Percentiles rank a stretch among this genome's conserved stretches.
phyloP scores from a whole-genome alignment of 2,329 filamentous ascomycete genomes.

The Seiridium cupressi region DNA sequence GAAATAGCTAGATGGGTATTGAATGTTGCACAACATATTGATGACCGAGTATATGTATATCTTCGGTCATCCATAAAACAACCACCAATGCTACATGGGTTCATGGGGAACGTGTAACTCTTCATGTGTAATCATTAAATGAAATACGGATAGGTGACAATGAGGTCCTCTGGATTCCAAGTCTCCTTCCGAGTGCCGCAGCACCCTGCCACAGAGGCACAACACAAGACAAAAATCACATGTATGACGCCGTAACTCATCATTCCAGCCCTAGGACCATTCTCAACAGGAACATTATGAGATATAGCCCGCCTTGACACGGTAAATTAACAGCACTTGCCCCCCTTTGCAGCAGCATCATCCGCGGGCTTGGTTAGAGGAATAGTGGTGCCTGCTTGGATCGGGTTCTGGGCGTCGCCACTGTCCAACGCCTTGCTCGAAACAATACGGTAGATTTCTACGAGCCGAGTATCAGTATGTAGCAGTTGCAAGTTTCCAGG shows the following conservation, averaged over 20 bases:
- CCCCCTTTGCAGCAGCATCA: slow-evolving; percentile 70
- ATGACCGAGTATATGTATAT: neutral
- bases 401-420: slow-evolving; percentile 75
- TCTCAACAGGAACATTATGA: slow-evolving; percentile 19
- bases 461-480: neutral
- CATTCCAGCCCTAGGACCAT: slow-evolving; percentile 30
- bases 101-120: neutral
- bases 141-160: slow-evolving; percentile 6
- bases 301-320: slow-evolving; percentile 14
- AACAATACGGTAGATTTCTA: slow-evolving; percentile 99
- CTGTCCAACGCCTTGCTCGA: slow-evolving; percentile 96
- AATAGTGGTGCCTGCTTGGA: slow-evolving; percentile 78
- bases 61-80: neutral
- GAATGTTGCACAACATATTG: no score
- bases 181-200: slow-evolving; percentile 5
- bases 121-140: slow-evolving; percentile 1
- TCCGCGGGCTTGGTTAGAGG: slow-evolving; percentile 84
- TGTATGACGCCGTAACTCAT: slow-evolving; percentile 31
- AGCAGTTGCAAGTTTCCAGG: neutral
- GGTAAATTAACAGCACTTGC: slow-evolving; percentile 71
- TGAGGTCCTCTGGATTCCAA: slow-evolving; percentile 8
- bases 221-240: slow-evolving; percentile 18
- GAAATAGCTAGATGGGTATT: no score
- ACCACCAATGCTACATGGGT: no score
- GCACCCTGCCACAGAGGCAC: slow-evolving; percentile 13